phyloP scores from a whole-genome alignment of 768 basidiomycete genomes.

The Macrolepiota fuliginosa region DNA sequence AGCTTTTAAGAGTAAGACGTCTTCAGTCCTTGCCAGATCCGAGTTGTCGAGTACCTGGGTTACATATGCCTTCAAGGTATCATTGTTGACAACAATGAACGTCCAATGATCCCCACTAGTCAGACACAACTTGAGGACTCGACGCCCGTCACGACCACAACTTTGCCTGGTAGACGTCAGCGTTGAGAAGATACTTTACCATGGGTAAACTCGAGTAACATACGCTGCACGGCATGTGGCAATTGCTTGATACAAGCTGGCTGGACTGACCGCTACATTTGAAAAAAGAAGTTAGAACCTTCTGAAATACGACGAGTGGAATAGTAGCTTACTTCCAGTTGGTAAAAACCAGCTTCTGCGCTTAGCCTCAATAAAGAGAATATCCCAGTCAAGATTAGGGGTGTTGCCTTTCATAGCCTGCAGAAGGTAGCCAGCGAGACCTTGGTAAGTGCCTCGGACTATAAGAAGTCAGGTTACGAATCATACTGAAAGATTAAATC shows the following conservation, averaged over 20 bases:
- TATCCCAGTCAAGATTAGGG: not conserved
- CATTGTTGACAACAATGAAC: not conserved
- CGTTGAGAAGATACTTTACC: too few species aligned
- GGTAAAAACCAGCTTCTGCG: not conserved
- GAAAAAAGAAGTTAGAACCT: not conserved
- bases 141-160: not conserved
- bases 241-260: not conserved
- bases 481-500: not conserved
- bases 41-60: not conserved
- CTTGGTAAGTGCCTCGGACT: not conserved
- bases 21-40: not conserved
- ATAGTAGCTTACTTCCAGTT: not conserved
- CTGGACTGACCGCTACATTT: not conserved
- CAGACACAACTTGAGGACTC: not conserved
- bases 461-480: not conserved
- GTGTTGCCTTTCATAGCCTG: not conserved
- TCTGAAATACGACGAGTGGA: not conserved
- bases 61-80: not conserved
- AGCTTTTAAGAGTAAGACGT: not conserved
- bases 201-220: not conserved
- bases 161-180: not conserved
- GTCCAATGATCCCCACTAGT: not conserved
- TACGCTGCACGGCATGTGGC: not conserved
- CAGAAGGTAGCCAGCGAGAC: not conserved
- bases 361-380: not conserved